Evolutionary conservation across 495 filamentous ascomycete genomes (phyloP).

Genomic region (Cudoniella acicularis): DNA sequence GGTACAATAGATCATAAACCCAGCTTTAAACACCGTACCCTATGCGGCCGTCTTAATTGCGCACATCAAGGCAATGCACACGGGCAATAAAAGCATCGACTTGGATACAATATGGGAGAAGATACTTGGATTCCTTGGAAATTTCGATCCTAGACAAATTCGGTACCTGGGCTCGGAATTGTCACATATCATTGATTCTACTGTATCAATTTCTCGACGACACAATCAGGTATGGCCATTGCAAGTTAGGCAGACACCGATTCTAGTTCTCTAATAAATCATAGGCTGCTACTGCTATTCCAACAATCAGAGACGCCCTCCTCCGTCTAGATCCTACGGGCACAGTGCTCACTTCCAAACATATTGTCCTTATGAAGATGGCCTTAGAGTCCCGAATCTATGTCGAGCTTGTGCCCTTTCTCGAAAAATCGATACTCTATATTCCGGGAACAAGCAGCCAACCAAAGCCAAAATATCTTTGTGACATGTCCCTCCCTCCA

Average conservation of each 20-base stretch:
- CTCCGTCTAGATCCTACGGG: conserved; percentile 69
- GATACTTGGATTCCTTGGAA: conserved; percentile 41
- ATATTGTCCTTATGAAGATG: conserved; percentile 57
- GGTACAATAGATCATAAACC: conserved; percentile 23
- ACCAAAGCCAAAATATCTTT: conserved; percentile 26
- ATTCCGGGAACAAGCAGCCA: conserved; percentile 46
- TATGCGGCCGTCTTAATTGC: conserved; percentile 23
- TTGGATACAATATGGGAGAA: conserved; percentile 42
- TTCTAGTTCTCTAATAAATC: conserved; percentile 1
- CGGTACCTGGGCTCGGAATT: conserved; percentile 56
- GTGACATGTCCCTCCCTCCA: conserved; percentile 20
- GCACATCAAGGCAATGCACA: conserved; percentile 16
- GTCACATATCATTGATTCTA: conserved; percentile 45
- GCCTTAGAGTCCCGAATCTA: conserved; percentile 56
- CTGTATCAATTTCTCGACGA: conserved; percentile 37
- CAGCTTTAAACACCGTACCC: conserved; percentile 26
- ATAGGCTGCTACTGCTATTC: conserved; percentile 44
- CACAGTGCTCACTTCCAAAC: conserved; percentile 64
- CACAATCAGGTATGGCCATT: conserved; percentile 38
- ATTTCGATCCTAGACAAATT: conserved; percentile 56
- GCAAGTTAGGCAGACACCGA: not conserved
- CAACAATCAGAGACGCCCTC: conserved; percentile 59
- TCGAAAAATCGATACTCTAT: conserved; percentile 65
- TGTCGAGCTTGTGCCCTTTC: conserved; percentile 54
- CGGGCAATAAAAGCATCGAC: conserved; percentile 6